Base-by-base conservation (phyloP, 1,284 basidiomycete genomes). In the Trametes pubescens region DNA sequence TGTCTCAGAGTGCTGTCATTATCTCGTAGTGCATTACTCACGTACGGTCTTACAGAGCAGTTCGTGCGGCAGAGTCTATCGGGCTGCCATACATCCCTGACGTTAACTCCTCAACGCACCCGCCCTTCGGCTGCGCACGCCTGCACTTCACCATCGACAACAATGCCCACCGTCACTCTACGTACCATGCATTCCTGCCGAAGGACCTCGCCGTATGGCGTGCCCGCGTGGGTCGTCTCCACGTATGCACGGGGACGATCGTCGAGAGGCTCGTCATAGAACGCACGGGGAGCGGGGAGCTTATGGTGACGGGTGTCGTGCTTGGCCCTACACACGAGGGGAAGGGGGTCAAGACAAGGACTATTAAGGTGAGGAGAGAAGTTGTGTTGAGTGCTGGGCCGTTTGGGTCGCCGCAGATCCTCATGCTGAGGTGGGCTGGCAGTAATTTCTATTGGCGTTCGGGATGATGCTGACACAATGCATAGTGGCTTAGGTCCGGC, bases 401-500 rank as follows among this genome's bases (percentile, higher is more conserved):
- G 2, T 72, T 80, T 59, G 69, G 78, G 48, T 76, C 80, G 8
- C 81, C 82, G 18, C 77, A 77, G 55, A 65, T 83, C 18, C 75
- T 84, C 35, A 76, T 82, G 71, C 75, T 83, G 22, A 81, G 79
- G 29, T 32, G 8, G 29, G 29, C n/a, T 32, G 29, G 29, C 29
- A 8, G 29, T n/a, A n/a, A 32, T 32, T 32, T 32, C 8, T 32
- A 8, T 75, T n/a, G n/a, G n/a, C n/a, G n/a, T n/a, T n/a, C n/a
- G n/a, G n/a, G n/a, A n/a, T 84, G 35, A 76, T 82, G 71, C 75
- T 83, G 22, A 81, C 79, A n/a, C n/a, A n/a, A n/a, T 32, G 18
- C 8, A 9, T 16, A 72, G 71, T 24, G 90, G 90, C 4, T 75
- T 90, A 21, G 89, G 89, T 0, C 83, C 86, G 14, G 77, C 78